Conservation (phyloP, 441 rosid genomes). For the Aquilaria agallochum region DNA sequence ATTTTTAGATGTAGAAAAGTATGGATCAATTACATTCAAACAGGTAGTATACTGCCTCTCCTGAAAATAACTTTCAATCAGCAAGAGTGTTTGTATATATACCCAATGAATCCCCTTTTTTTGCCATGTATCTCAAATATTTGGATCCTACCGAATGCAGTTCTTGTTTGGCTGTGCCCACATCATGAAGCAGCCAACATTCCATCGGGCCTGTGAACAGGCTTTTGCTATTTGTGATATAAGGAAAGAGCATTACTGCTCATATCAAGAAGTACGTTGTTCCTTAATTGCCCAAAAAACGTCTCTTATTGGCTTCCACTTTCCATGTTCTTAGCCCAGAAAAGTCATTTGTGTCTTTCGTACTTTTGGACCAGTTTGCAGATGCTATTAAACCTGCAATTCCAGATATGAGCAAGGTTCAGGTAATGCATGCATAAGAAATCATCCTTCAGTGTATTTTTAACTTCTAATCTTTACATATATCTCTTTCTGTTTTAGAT, state of each 20-base stretch:
- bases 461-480: background rate
- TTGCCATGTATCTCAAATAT: background rate
- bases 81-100: background rate
- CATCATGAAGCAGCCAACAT: constrained; percentile 61
- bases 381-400: constrained; percentile 46
- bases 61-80: background rate
- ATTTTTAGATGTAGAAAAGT: constrained; percentile 76
- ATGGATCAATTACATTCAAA: constrained; percentile 75
- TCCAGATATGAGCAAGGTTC: constrained; percentile 46
- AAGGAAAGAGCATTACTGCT: constrained; percentile 41
- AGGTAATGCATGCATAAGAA: constrained; percentile 32
- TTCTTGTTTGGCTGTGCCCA: constrained; percentile 78
- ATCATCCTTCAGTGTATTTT: background rate
- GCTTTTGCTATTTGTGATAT: constrained; percentile 53
- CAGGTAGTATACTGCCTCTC: constrained; percentile 44
- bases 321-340: constrained; percentile 2
- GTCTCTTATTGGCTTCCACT: constrained; percentile 4
- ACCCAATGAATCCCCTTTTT: background rate
- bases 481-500: constrained; percentile 35
- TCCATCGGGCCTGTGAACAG: constrained; percentile 62
- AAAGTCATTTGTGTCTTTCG: constrained; percentile 7
- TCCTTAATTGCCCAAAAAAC: background rate
- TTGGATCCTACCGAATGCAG: constrained; percentile 36
- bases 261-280: constrained; percentile 53
- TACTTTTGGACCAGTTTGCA: constrained; percentile 50